phyloP scores from a whole-genome alignment of 2,329 filamentous ascomycete genomes.

The Sporothrix inflata region DNA sequence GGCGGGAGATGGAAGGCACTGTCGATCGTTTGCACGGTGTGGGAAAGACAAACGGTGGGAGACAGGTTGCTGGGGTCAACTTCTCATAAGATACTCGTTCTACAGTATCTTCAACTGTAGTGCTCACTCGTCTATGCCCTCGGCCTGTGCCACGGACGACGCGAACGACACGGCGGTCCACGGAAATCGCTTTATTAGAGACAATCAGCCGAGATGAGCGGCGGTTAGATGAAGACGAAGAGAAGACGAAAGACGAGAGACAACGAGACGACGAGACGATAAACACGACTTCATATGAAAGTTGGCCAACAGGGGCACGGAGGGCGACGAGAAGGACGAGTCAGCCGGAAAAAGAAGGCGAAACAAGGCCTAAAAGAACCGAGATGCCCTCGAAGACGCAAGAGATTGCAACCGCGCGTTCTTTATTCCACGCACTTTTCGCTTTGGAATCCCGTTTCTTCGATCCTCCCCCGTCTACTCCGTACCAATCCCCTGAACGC shows the following conservation, averaged over 20 bases:
- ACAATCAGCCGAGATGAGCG: constrained; percentile 25
- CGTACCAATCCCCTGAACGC: neutral
- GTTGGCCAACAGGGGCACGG: constrained; percentile 5
- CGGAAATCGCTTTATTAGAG: constrained; percentile 21
- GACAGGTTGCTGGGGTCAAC: neutral
- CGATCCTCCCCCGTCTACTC: too few relatives aligned
- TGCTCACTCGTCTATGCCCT: neutral
- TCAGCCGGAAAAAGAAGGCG: neutral
- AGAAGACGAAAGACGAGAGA: neutral
- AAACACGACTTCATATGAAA: neutral
- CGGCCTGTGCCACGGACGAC: constrained; percentile 13
- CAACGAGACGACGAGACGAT: neutral
- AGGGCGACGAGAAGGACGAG: neutral
- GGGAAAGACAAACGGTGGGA: neutral
- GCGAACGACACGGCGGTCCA: neutral
- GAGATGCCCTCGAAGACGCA: neutral
- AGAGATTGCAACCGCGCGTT: constrained; percentile 18
- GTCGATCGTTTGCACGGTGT: constrained; percentile 17
- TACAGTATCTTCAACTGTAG: too few relatives aligned
- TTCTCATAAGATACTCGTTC: too few relatives aligned
- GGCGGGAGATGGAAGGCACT: constrained; percentile 18
- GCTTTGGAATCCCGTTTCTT: constrained; percentile 2
- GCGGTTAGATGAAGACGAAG: neutral
- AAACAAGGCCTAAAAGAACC: neutral
- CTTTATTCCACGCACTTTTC: constrained; percentile 1